Conservation (phyloP, 2,329 filamentous ascomycete species). For the Penicillium sp. region DNA sequence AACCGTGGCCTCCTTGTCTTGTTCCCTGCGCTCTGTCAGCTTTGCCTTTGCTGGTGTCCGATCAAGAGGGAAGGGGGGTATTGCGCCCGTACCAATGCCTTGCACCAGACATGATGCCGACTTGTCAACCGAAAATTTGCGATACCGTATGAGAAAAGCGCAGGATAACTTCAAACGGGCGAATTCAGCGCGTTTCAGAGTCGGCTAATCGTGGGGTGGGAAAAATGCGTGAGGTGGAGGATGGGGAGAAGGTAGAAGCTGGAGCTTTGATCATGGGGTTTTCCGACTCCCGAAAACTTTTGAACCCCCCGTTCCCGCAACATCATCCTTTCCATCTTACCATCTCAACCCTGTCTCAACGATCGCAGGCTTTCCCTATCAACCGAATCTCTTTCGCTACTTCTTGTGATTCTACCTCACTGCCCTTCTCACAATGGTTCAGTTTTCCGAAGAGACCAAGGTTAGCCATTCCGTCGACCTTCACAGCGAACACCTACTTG, state of each 20-base stretch:
- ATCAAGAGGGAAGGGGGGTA: neutral
- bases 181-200: neutral
- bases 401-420: neutral
- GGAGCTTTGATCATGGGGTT: slow-evolving; percentile 28
- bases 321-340: slow-evolving; percentile 15
- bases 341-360: slow-evolving; percentile 19
- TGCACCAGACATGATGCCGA: slow-evolving; percentile 65
- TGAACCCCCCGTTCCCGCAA: slow-evolving; percentile 24
- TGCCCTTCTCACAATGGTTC: slow-evolving; percentile 50
- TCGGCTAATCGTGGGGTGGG: neutral
- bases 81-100: slow-evolving; percentile 70
- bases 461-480: slow-evolving; percentile 51
- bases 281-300: slow-evolving; percentile 37
- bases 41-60: neutral
- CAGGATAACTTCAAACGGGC: no score
- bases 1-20: slow-evolving; percentile 97
- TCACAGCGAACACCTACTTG: neutral
- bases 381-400: neutral
- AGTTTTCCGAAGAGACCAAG: slow-evolving; percentile 96
- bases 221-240: neutral
- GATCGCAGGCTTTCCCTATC: neutral
- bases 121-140: neutral
- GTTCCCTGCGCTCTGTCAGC: slow-evolving; percentile 67
- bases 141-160: neutral
- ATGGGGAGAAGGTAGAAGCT: slow-evolving; percentile 13